Conservation (phyloP, 2,329 filamentous ascomycete species). For the Aspergillus proliferans region DNA sequence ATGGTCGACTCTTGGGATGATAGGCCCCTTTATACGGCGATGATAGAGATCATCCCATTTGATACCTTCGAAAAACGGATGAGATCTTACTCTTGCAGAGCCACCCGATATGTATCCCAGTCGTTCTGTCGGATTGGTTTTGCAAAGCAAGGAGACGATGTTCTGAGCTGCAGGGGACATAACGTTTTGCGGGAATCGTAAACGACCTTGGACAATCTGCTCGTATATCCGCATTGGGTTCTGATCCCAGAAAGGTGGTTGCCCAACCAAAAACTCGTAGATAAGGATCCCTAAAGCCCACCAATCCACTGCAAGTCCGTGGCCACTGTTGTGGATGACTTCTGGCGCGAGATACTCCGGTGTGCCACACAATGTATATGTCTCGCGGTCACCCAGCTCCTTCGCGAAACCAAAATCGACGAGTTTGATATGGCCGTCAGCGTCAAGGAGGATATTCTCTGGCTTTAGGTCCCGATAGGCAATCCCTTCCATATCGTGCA, state of each 20-base stretch:
- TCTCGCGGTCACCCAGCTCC: slow-evolving; percentile 52
- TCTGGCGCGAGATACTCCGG: slow-evolving; percentile 63
- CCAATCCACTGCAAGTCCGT: slow-evolving; percentile 62
- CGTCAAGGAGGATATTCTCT: slow-evolving; percentile 61
- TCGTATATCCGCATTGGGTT: slow-evolving; percentile 66
- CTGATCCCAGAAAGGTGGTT: slow-evolving; percentile 63
- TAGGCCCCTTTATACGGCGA: slow-evolving; percentile 54
- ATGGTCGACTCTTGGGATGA: slow-evolving; percentile 55
- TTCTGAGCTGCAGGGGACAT: slow-evolving; percentile 56
- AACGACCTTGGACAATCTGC: slow-evolving; percentile 58
- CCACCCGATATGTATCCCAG: slow-evolving; percentile 59
- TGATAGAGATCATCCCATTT: slow-evolving; percentile 60
- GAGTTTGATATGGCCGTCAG: slow-evolving; percentile 59
- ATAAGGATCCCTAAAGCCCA: slow-evolving; percentile 63
- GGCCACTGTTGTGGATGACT: slow-evolving; percentile 60
- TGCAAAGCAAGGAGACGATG: slow-evolving; percentile 57
- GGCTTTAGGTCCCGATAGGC: slow-evolving; percentile 62
- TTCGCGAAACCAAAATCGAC: slow-evolving; percentile 66
- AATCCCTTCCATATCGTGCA: slow-evolving; percentile 59
- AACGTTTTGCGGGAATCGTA: slow-evolving; percentile 52
- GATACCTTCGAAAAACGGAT: slow-evolving; percentile 57
- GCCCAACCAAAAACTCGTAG: slow-evolving; percentile 62
- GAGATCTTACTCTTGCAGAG: slow-evolving; percentile 52
- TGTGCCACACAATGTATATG: slow-evolving; percentile 61
- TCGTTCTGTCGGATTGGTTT: slow-evolving; percentile 57